phyloP scores from a whole-genome alignment of 2,329 filamentous ascomycete species.

The Colletotrichum lindemuthianum region DNA sequence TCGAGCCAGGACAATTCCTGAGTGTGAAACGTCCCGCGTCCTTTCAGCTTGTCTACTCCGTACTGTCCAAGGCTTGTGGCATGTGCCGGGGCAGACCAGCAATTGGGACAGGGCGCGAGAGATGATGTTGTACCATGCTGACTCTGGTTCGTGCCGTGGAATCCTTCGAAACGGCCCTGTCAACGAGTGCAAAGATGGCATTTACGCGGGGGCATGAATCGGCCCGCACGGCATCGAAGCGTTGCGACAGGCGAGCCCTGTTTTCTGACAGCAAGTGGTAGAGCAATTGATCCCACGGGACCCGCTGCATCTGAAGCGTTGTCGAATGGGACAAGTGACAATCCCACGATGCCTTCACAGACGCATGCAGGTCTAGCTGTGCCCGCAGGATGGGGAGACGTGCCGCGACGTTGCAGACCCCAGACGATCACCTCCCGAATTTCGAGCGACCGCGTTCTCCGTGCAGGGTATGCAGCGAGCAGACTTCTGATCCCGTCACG shows the following conservation, averaged over 20 bases:
- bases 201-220: constrained; percentile 4
- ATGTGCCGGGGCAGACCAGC: too few species aligned
- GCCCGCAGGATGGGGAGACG: constrained; percentile 15
- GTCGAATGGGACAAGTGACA: constrained; percentile 4
- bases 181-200: background rate
- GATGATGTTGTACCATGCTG: too few species aligned
- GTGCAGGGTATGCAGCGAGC: constrained; percentile 5
- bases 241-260: too few species aligned
- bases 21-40: constrained; percentile 9
- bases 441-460: constrained; percentile 20
- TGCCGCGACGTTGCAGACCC: constrained; percentile 1
- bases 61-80: background rate
- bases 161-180: background rate
- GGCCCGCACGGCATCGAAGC: background rate
- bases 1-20: constrained; percentile 10
- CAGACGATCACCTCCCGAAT: constrained; percentile 8
- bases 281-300: too few species aligned
- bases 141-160: background rate
- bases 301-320: too few species aligned
- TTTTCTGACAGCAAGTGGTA: too few species aligned
- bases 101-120: too few species aligned
- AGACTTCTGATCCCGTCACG: background rate
- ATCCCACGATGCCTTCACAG: constrained; percentile 23
- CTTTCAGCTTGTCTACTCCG: background rate
- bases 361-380: constrained; percentile 2